Evolutionary conservation across 345 rosid species (phyloP).

Genomic region (Lepidium sativum): DNA sequence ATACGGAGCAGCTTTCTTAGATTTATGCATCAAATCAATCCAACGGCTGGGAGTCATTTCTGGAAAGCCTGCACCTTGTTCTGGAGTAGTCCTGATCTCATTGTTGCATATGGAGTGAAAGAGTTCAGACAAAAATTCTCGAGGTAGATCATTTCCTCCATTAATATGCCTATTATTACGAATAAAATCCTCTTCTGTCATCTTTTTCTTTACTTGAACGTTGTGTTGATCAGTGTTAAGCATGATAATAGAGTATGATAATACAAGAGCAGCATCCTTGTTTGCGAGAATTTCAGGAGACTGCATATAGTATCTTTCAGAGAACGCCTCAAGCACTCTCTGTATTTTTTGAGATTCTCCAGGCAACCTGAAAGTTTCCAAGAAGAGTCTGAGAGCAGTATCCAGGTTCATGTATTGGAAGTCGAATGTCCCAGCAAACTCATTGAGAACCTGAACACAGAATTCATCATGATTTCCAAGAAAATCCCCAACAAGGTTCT

Average conservation of each 20-base stretch:
- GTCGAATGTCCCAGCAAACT: conserved; percentile 98
- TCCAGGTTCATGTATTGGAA: conserved; percentile 95
- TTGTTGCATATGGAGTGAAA: conserved; percentile 88
- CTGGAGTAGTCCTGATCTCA: conserved; percentile 96
- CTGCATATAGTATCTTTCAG: conserved; percentile 96
- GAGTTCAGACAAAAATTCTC: conserved; percentile 78
- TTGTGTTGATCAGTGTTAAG: conserved; percentile 98
- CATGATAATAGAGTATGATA: conserved; percentile 94
- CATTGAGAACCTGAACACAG: conserved; percentile 98
- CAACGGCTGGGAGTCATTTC: conserved; percentile 99
- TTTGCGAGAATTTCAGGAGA: conserved; percentile 81
- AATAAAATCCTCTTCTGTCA: conserved; percentile 97
- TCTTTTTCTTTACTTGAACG: conserved; percentile 95
- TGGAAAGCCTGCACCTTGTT: conserved; percentile 84
- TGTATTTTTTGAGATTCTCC: conserved; percentile 99
- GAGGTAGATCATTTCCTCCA: conserved; percentile 86
- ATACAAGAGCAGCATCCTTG: conserved; percentile 93
- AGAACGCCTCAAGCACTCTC: conserved; percentile 96
- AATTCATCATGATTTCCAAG: conserved; percentile 97
- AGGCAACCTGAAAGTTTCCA: conserved; percentile 93
- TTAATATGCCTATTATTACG: conserved; percentile 90
- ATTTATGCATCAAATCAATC: conserved; percentile 97
- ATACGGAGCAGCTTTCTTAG: conserved; percentile 83
- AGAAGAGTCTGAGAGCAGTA: conserved; percentile 84
- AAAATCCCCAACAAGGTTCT: conserved; percentile 98